Conservation (phyloP, 2,329 filamentous ascomycete genomes). For the Colletotrichum sp. region DNA sequence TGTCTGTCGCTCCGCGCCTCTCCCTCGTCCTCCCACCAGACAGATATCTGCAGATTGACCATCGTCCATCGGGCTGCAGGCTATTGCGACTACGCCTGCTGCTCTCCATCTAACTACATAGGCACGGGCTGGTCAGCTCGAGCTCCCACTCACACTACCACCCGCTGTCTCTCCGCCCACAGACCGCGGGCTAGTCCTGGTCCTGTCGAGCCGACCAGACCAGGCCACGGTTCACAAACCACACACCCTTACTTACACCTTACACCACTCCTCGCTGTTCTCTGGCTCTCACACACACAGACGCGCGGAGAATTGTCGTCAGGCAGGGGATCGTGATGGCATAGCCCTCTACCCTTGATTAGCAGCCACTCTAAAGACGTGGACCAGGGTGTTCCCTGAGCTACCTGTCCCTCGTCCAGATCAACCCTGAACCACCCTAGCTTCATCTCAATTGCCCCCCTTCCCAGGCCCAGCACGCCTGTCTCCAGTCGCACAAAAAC, state of each 20-base stretch:
- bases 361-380: conserved; percentile 41
- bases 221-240: not conserved
- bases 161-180: conserved; percentile 4
- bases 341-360: conserved; percentile 41
- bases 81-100: not conserved
- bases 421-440: conserved; percentile 46
- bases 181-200: not conserved
- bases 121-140: not conserved
- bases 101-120: not conserved
- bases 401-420: conserved; percentile 36
- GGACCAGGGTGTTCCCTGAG: conserved; percentile 38
- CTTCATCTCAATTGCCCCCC: conserved; percentile 49
- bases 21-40: not conserved
- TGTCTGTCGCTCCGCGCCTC: not conserved
- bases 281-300: conserved; percentile 23
- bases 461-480: conserved; percentile 31
- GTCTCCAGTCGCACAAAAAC: conserved; percentile 54
- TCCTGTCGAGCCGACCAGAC: not conserved
- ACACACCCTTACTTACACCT: not conserved
- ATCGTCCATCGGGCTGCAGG: not conserved
- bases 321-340: conserved; percentile 34
- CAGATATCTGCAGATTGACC: not conserved
- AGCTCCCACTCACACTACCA: not conserved
- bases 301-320: conserved; percentile 42
- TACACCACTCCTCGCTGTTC: conserved; percentile 13